These are phyloP conservation scores for Epichloe aotearoae DNA, from an alignment of 2,329 filamentous ascomycete species.

Conservation along the genomic window DNA sequence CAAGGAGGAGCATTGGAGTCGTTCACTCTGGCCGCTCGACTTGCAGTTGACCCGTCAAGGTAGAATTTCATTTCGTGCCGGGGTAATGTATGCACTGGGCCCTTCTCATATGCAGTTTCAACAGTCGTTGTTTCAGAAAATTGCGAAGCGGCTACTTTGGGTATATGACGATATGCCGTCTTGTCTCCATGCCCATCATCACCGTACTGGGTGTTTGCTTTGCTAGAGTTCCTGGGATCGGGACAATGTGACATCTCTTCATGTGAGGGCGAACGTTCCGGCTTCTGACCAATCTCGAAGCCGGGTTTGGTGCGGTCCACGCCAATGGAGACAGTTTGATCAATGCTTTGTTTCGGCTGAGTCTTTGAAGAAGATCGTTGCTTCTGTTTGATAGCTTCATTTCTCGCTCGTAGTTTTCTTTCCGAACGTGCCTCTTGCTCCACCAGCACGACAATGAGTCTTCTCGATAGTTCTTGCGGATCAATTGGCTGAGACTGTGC, in stretches of 20 bases:
- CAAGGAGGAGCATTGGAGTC: constrained; percentile 19
- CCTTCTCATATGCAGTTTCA: constrained; percentile 23
- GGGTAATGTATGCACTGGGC: constrained; percentile 30
- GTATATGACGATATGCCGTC: constrained; percentile 33
- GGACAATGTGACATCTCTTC: constrained; percentile 1
- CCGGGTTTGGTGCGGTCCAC: constrained; percentile 2
- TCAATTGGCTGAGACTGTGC: constrained; percentile 29
- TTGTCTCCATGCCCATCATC: constrained; percentile 6
- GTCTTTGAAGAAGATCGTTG: background rate
- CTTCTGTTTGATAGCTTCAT: constrained; percentile 11
- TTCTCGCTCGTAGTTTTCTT: constrained; percentile 17
- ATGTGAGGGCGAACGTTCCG: background rate
- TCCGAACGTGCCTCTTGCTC: constrained; percentile 33
- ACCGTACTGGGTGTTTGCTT: constrained; percentile 8
- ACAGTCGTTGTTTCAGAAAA: constrained; percentile 41
- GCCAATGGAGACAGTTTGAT: background rate
- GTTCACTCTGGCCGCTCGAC: constrained; percentile 8
- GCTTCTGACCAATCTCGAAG: background rate
- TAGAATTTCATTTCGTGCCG: constrained; percentile 28
- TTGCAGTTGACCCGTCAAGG: constrained; percentile 17
- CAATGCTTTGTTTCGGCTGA: background rate
- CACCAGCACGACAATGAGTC: constrained; percentile 35
- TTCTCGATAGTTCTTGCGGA: constrained; percentile 39
- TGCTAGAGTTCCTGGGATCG: constrained; percentile 3
- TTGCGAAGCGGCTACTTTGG: constrained; percentile 39